Percentiles rank a stretch among this genome's conserved stretches.
Evolutionary conservation across 768 basidiomycete species (phyloP).

Genomic region (Collybia sp.): DNA sequence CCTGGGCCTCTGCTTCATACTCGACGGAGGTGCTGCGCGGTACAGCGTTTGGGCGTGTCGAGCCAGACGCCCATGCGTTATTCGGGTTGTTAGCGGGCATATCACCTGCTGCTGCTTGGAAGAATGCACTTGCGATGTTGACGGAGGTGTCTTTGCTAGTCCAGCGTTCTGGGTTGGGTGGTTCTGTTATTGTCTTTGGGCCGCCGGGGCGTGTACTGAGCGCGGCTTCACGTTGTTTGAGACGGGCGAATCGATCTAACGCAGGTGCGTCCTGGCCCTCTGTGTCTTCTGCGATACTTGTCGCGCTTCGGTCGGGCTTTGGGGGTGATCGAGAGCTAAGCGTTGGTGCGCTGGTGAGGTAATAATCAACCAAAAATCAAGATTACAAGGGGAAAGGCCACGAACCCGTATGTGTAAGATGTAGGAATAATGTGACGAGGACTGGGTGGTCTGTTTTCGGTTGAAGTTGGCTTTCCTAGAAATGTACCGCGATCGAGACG

Average conservation of each 20-base stretch:
- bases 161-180: conserved; percentile 68
- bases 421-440: conserved; percentile 41
- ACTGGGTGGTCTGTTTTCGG: conserved; percentile 27
- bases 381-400: conserved; percentile 13
- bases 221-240: conserved; percentile 38
- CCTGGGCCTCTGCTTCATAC: conserved; percentile 64
- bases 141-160: conserved; percentile 79
- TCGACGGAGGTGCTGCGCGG: conserved; percentile 79
- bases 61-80: conserved; percentile 61
- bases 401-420: conserved; percentile 72
- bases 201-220: conserved; percentile 25
- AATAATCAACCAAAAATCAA: conserved; percentile 11
- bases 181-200: conserved; percentile 38
- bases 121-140: conserved; percentile 79
- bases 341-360: conserved; percentile 46
- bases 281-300: conserved; percentile 18
- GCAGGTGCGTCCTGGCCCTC: conserved; percentile 37
- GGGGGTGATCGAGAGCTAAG: conserved; percentile 55
- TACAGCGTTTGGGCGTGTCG: conserved; percentile 42
- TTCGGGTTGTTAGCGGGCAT: conserved; percentile 45
- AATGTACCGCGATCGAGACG: conserved; percentile 80
- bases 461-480: conserved; percentile 53
- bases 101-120: conserved; percentile 61
- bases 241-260: conserved; percentile 35
- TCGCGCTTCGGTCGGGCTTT: conserved; percentile 34